Conservation (phyloP, 352 stramenopile genomes). For the Pythium monospermum region DNA sequence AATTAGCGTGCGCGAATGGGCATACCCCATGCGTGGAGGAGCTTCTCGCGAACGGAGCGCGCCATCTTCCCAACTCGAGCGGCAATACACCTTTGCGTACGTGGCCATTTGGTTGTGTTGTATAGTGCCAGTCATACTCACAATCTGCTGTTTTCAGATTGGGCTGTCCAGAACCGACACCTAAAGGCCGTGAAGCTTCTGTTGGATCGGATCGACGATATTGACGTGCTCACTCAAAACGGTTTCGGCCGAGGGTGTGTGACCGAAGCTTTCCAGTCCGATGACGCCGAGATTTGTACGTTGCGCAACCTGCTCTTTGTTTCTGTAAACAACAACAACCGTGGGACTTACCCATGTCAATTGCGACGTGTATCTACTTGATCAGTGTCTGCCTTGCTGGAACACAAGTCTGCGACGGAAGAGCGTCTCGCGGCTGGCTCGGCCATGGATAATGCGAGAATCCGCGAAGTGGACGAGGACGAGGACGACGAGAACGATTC, state of each 20-base stretch:
- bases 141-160: conserved; percentile 40
- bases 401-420: conserved; percentile 76
- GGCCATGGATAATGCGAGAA: conserved; percentile 59
- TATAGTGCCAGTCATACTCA: not conserved
- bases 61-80: conserved; percentile 62
- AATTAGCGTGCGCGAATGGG: conserved; percentile 80
- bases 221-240: conserved; percentile 83
- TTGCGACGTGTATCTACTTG: conserved; percentile 5
- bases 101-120: not conserved
- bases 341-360: too few relatives aligned
- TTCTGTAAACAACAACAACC: too few relatives aligned
- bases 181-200: conserved; percentile 73
- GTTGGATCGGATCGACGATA: conserved; percentile 53
- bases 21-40: conserved; percentile 58
- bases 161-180: conserved; percentile 86
- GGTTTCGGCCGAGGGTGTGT: conserved; percentile 74
- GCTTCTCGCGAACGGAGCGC: conserved; percentile 45
- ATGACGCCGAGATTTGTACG: conserved; percentile 82
- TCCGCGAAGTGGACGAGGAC: conserved; percentile 60
- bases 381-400: conserved; percentile 62
- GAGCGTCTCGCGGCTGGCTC: conserved; percentile 67
- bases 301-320: too few relatives aligned
- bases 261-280: conserved; percentile 79
- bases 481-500: conserved; percentile 31
- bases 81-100: conserved; percentile 78